Base-by-base conservation (phyloP, 2,329 filamentous ascomycete genomes). In the Fusarium subtropicale region DNA sequence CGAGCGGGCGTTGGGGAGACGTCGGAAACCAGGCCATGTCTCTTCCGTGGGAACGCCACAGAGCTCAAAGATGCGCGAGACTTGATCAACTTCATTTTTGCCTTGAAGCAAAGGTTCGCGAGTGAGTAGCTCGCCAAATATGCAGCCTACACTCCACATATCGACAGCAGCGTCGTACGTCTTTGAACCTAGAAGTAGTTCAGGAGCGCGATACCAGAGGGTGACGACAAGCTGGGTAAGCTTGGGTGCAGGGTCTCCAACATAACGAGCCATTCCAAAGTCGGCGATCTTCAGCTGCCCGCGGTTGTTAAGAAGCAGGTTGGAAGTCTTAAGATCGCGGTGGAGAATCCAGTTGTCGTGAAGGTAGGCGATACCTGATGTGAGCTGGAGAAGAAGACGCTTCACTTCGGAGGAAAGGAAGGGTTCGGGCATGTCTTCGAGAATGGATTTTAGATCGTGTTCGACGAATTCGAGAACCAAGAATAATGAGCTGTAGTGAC, bases 391-490 rank as follows among this genome's bases (percentile, higher is more conserved):
- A 57, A 98, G 86, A 26, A 99, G 87, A 1, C 93, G 95, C 80
- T 99, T 99, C 76, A 93, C 89, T 80, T 99, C 96, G 42, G 93
- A 97, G 2, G 92, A 91, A 58, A 97, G 86, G 78, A 99, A 99
- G 0, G 94, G 94, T 77, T 97, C 93, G 54, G 91, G 88, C 93
- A 98, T 97, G 77, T 97, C 92, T 79, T 97, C 92, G 68, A 97
- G 91, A 60, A 99, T 87, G 57, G 91, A 92, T 80, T 97, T 97
- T 60, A 99, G 89, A 77, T 99, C 96, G 84, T 99, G 96, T 83
- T 98, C 95, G 75, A 97, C 85, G 80, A 98, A 99, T 77, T 97
- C 94, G 86, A 99, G 95, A 68, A 98, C 96, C 60, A 99, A 88
- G 79, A 93, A 97, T 71, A 97, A 91, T 31, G 79, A 81, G 81